Percentiles rank a stretch among this genome's conserved stretches.
These are phyloP conservation scores for Rachicladosporium sp. DNA, from an alignment of 2,329 filamentous ascomycete genomes.

Conservation along the genomic window DNA sequence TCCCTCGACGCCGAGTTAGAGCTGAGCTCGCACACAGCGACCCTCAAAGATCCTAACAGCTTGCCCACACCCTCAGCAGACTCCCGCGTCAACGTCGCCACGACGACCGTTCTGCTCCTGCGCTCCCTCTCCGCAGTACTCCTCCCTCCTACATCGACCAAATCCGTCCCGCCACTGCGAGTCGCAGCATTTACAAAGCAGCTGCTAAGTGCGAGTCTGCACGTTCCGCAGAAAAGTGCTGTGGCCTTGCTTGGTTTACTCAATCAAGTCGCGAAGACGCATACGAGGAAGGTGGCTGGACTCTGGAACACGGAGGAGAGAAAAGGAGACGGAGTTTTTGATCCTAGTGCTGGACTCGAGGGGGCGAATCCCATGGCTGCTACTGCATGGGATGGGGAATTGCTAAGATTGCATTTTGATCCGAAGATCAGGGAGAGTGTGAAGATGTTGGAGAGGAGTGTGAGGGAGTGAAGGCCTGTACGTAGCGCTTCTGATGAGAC, in stretches of 20 bases:
- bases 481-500: no score
- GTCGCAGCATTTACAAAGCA: constrained; percentile 92
- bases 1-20: constrained; percentile 79
- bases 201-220: constrained; percentile 67
- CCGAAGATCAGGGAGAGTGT: constrained; percentile 64
- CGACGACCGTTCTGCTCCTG: constrained; percentile 82
- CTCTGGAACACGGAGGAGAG: constrained; percentile 93
- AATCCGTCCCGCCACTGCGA: constrained; percentile 65
- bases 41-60: constrained; percentile 38
- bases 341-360: constrained; percentile 64
- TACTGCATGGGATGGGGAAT: constrained; percentile 87
- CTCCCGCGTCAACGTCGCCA: constrained; percentile 81
- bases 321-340: constrained; percentile 78
- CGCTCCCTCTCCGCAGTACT: constrained; percentile 74
- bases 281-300: constrained; percentile 69
- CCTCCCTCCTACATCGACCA: constrained; percentile 59
- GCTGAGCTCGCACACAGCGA: constrained; percentile 59
- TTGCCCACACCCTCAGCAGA: constrained; percentile 41
- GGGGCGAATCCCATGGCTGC: constrained; percentile 80
- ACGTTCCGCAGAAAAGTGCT: constrained; percentile 80
- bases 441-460: constrained; percentile 16
- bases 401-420: constrained; percentile 74
- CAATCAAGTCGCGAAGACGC: constrained; percentile 64
- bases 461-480: constrained; percentile 6
- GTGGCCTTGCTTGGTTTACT: constrained; percentile 69